Percentiles rank a stretch among this genome's conserved stretches.
Conservation (phyloP, 331 rosid genomes). For the Dryas integrifolia region DNA sequence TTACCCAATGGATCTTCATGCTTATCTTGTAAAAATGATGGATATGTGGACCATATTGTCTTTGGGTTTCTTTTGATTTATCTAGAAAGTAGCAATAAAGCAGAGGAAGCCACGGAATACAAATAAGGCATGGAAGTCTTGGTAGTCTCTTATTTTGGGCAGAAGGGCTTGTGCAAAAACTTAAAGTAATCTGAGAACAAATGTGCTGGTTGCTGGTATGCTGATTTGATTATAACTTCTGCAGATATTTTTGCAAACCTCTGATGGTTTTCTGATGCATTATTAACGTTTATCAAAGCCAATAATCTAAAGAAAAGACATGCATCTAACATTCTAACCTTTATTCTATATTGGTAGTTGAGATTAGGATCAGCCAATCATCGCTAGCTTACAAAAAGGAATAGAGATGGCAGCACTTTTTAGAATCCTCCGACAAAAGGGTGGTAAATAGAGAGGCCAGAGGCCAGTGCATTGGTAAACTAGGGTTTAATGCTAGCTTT, state of each 20-base stretch:
- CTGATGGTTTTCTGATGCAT: conserved; percentile 2
- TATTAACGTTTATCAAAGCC: neutral
- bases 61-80: no score
- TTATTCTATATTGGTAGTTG: neutral
- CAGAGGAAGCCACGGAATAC: no score
- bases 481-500: neutral
- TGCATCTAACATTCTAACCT: neutral
- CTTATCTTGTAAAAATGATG: no score
- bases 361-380: conserved; percentile 24
- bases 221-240: neutral
- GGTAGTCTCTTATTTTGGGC: no score
- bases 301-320: neutral
- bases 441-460: conserved; percentile 22
- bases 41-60: no score
- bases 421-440: conserved; percentile 23
- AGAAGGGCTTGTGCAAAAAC: no score
- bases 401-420: conserved; percentile 19
- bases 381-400: conserved; percentile 22
- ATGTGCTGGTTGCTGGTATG: no score
- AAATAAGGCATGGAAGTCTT: no score
- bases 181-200: no score
- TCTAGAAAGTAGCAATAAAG: no score
- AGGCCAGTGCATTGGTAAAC: conserved; percentile 7
- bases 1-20: no score
- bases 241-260: conserved; percentile 4